Percentiles rank a stretch among this genome's conserved stretches.
phyloP scores from a whole-genome alignment of 2,329 filamentous ascomycete genomes.

The Mycosphaerella sp. region DNA sequence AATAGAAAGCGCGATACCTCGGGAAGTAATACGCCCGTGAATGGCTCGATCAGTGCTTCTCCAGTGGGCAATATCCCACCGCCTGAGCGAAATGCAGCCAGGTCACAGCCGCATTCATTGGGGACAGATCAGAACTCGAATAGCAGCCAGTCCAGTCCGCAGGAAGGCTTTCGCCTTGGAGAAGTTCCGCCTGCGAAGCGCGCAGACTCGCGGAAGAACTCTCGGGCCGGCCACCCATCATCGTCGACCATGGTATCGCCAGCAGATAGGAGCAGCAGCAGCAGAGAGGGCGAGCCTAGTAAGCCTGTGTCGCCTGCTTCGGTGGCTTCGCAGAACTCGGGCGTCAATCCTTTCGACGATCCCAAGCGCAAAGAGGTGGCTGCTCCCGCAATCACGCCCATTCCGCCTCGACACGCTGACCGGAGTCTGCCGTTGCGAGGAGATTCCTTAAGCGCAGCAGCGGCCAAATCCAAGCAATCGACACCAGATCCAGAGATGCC shows the following conservation, averaged over 20 bases:
- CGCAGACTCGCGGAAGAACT: slow-evolving; percentile 42
- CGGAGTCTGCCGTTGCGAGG: slow-evolving; percentile 48
- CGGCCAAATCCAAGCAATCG: slow-evolving; percentile 24
- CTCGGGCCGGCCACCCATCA: slow-evolving; percentile 41
- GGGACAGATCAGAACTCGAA: slow-evolving; percentile 27
- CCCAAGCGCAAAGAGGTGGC: slow-evolving; percentile 32
- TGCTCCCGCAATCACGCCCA: slow-evolving; percentile 24
- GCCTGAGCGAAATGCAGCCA: slow-evolving; percentile 15
- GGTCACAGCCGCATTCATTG: slow-evolving; percentile 26
- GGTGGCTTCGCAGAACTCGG: slow-evolving; percentile 34
- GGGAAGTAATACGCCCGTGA: slow-evolving; percentile 25
- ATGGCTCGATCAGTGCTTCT: slow-evolving; percentile 26
- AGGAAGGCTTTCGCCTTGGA: slow-evolving; percentile 62
- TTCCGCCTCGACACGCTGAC: slow-evolving; percentile 38
- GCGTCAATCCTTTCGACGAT: slow-evolving; percentile 37
- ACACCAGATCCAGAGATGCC: slow-evolving; percentile 36
- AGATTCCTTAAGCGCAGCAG: slow-evolving; percentile 50
- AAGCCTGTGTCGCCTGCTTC: slow-evolving; percentile 35
- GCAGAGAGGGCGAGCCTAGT: slow-evolving; percentile 32
- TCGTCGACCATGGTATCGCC: slow-evolving; percentile 40
- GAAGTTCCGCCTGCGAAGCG: slow-evolving; percentile 65
- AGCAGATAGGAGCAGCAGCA: slow-evolving; percentile 22
- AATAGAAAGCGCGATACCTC: slow-evolving; percentile 41
- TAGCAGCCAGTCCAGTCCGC: slow-evolving; percentile 18
- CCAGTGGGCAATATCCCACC: slow-evolving; percentile 20